A percentile compares a stretch with the other conserved stretches of the same genome.
phyloP scores from a whole-genome alignment of 2,329 filamentous ascomycete genomes.

The Cercospora beticola region DNA sequence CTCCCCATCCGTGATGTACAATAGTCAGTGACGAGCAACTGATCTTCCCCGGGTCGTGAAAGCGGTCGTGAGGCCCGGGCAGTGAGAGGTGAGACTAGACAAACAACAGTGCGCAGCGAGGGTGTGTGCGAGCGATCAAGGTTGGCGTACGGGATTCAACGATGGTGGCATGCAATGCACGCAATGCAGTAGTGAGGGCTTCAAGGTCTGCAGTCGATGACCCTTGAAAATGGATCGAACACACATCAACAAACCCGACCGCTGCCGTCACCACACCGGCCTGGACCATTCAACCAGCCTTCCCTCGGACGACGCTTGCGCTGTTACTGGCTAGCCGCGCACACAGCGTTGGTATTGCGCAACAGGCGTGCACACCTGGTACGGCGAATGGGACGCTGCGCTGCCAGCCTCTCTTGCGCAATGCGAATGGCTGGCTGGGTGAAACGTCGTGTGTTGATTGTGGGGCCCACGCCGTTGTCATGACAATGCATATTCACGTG shows the following conservation, averaged over 20 bases:
- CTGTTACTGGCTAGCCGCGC: neutral
- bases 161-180: neutral
- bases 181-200: neutral
- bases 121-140: neutral
- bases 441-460: constrained; percentile 3
- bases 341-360: neutral
- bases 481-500: neutral
- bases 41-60: neutral
- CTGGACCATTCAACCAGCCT: neutral
- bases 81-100: constrained; percentile 10
- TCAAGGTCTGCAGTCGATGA: neutral
- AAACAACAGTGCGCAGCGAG: constrained; percentile 7
- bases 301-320: neutral
- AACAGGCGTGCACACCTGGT: neutral
- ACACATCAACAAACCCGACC: neutral
- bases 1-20: neutral
- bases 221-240: neutral
- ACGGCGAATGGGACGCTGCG: neutral
- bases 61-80: constrained; percentile 1
- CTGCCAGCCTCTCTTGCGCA: neutral
- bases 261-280: neutral
- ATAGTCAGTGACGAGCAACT: neutral
- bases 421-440: constrained; percentile 1
- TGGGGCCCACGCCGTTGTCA: neutral
- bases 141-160: neutral